Conservation (phyloP, 768 basidiomycete species). For the Cystofilobasidium macerans region DNA sequence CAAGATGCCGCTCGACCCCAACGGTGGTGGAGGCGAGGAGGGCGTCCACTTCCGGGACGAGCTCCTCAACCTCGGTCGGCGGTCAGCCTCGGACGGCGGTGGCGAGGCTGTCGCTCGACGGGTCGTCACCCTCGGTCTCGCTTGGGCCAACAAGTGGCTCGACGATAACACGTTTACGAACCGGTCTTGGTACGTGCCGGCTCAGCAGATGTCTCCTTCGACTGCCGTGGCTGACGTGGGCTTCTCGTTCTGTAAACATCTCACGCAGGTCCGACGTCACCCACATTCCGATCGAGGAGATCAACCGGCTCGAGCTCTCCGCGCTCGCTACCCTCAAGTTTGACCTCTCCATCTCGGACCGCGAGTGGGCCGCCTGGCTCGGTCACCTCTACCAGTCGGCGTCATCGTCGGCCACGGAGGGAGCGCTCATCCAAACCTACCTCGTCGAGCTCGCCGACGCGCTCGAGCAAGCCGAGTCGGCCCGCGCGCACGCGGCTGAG, state of each 20-base stretch:
- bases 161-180: constrained; percentile 32
- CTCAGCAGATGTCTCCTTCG: neutral
- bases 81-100: no score
- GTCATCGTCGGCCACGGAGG: neutral
- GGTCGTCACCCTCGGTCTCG: constrained; percentile 28
- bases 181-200: constrained; percentile 29
- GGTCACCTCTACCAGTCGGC: constrained; percentile 7
- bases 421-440: constrained; percentile 6
- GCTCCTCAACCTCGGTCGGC: no score
- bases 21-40: constrained; percentile 29
- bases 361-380: constrained; percentile 29
- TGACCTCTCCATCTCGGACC: constrained; percentile 27
- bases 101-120: constrained; percentile 29
- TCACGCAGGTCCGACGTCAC: constrained; percentile 29
- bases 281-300: constrained; percentile 27
- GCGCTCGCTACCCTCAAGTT: constrained; percentile 29
- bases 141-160: constrained; percentile 32
- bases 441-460: constrained; percentile 21
- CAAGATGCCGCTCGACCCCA: constrained; percentile 27
- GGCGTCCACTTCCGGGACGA: constrained; percentile 27
- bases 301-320: constrained; percentile 29
- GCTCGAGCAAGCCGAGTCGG: neutral
- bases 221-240: neutral
- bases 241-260: no score
- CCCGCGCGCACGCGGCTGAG: neutral